Base-by-base conservation (phyloP, 2,329 filamentous ascomycete genomes). In the Fusarium ramigenum region DNA sequence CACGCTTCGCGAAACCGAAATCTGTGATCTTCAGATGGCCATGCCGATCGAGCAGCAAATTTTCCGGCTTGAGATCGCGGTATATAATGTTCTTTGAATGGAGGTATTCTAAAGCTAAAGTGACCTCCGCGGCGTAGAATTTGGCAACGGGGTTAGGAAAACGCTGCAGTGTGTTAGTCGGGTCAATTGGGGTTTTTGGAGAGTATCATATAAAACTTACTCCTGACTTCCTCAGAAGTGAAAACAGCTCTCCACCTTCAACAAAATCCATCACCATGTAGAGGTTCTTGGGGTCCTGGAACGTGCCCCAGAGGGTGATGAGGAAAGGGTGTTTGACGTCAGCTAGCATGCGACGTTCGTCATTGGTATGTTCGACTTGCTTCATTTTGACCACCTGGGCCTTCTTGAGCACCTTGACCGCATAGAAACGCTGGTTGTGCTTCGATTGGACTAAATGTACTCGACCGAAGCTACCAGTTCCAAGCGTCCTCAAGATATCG, bases 201-300 rank as follows among this genome's bases (percentile, higher is more conserved):
- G 47, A 32, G 32, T 11, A 44, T 34, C 28, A 58, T 58, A 50
- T 30, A 19, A 52, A 60, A 84, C 87, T 84, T 88, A 89, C 90
- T 89, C 96, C 92, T 87, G 96, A 98, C 84, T 99, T 98, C 78
- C 96, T 90, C 78, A 99, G 86, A 78, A 99, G 84, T 76, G 96
- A 98, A 83, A 99, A 99, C 61, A 99, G 87, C 87, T 99, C 96
- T 79, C 96, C 96, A 76, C 96, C 96, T 84, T 99, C 96, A 60
- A 99, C 96, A 85, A 99, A 99, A 83, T 99, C 96, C 96, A 99
- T 99, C 79, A 99, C 96, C 96, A 99, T 99, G 89, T 99, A 99
- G 40, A 99, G 86, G 81, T 98, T 98, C 84, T 92, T 95, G 57
- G 92, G 89, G 80, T 99, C 96, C 82, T 98, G 96, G 83, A 98